phyloP scores from a whole-genome alignment of 2,329 filamentous ascomycete species.

The Arthrobotrys iridis region DNA sequence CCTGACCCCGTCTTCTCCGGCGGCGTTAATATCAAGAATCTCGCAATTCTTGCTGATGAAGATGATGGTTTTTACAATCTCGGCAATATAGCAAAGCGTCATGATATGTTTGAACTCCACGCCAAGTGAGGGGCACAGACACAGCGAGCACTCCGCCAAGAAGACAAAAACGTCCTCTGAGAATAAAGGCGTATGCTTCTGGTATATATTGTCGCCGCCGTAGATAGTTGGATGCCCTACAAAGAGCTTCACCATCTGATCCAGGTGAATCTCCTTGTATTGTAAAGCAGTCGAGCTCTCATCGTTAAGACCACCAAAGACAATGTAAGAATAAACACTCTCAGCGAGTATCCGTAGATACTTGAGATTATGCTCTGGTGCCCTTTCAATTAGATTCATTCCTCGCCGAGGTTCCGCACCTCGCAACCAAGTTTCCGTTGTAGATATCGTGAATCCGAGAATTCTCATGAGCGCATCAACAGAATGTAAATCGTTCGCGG shows the following conservation, averaged over 20 bases:
- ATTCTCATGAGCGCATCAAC: constrained; percentile 71
- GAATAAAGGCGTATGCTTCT: constrained; percentile 67
- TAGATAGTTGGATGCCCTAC: constrained; percentile 66
- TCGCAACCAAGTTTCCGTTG: constrained; percentile 90
- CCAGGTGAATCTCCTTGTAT: constrained; percentile 73
- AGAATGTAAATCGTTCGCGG: constrained; percentile 54
- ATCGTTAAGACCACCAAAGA: constrained; percentile 75
- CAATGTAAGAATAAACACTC: constrained; percentile 84
- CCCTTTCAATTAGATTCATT: constrained; percentile 80
- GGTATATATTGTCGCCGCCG: constrained; percentile 62
- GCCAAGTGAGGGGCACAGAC: constrained; percentile 72
- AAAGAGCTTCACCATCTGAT: constrained; percentile 81
- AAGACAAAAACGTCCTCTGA: constrained; percentile 80
- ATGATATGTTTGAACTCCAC: constrained; percentile 82
- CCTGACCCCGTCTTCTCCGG: constrained; percentile 18
- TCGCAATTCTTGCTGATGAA: constrained; percentile 63
- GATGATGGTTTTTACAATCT: constrained; percentile 83
- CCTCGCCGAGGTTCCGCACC: constrained; percentile 79
- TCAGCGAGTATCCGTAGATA: constrained; percentile 89
- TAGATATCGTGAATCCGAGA: constrained; percentile 85
- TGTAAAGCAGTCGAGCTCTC: constrained; percentile 73
- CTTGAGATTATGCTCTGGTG: constrained; percentile 83
- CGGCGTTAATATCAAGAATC: constrained; percentile 28
- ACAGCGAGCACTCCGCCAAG: constrained; percentile 79
- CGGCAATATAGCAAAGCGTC: constrained; percentile 86